These are phyloP conservation scores for Reutealis trisperma DNA, from an alignment of 345 rosid species.

Conservation along the genomic window DNA sequence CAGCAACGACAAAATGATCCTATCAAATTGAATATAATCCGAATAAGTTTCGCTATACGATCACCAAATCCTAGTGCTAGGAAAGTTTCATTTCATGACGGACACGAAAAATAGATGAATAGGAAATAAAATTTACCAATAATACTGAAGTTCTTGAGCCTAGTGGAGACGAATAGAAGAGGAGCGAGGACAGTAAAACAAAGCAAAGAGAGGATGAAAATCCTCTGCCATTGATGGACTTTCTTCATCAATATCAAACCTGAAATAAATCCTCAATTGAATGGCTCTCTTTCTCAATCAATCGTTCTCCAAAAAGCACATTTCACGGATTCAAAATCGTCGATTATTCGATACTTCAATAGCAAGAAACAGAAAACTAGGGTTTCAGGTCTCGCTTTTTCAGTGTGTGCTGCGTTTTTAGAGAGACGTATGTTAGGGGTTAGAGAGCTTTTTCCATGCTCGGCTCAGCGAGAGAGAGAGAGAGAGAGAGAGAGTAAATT, in stretches of 20 bases:
- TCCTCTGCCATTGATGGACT: constrained; percentile 76
- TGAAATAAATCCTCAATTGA: constrained; percentile 10
- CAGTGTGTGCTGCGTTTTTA: constrained; percentile 6
- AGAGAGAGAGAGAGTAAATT: neutral
- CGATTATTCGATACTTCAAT: constrained; percentile 34
- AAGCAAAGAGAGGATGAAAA: constrained; percentile 71
- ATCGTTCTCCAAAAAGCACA: constrained; percentile 46
- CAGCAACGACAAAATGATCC: neutral
- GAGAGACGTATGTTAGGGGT: constrained; percentile 9
- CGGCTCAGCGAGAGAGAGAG: constrained; percentile 12
- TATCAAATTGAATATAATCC: neutral
- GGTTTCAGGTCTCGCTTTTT: no score
- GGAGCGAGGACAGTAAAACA: constrained; percentile 75
- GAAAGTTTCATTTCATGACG: neutral
- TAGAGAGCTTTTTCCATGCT: constrained; percentile 43
- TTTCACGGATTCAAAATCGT: constrained; percentile 25
- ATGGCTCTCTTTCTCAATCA: constrained; percentile 21
- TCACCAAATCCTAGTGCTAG: neutral
- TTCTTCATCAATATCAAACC: constrained; percentile 61
- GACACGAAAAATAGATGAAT: neutral
- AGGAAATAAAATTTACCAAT: constrained; percentile 45
- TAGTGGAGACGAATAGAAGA: constrained; percentile 55
- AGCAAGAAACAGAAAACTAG: constrained; percentile 33
- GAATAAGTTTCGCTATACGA: no score
- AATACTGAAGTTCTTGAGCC: constrained; percentile 51